Conservation (phyloP, 805 yeast genomes). For the Komagataella ulmi region DNA sequence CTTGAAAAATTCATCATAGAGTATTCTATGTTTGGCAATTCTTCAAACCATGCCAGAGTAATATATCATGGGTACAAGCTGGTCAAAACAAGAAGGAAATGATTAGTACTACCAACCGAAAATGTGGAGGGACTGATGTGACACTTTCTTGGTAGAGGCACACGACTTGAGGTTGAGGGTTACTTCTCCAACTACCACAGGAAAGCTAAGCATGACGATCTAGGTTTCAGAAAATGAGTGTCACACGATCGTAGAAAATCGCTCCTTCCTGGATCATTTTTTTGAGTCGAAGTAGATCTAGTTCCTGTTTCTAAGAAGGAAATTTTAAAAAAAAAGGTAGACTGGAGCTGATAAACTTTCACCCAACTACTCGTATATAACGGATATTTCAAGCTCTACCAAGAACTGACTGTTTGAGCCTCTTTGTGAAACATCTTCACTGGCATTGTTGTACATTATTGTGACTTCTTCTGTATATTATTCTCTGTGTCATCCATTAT, state of each 20-base stretch:
- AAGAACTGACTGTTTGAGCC: background rate
- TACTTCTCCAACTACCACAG: background rate
- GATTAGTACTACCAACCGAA: background rate
- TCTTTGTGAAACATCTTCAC: background rate
- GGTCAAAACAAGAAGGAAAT: background rate
- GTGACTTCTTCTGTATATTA: background rate
- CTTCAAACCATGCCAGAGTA: too few relatives aligned
- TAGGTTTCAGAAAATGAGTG: background rate
- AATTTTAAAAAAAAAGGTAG: background rate
- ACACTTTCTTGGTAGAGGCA: background rate
- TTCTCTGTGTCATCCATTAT: background rate
- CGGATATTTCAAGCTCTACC: background rate
- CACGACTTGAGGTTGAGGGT: background rate
- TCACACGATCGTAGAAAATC: background rate
- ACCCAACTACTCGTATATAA: background rate
- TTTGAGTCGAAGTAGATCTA: background rate
- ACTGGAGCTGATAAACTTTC: background rate
- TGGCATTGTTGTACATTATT: background rate
- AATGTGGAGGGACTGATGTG: background rate
- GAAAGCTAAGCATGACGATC: background rate
- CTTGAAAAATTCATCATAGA: too few relatives aligned
- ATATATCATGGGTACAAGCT: too few relatives aligned
- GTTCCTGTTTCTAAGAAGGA: background rate
- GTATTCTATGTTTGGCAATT: too few relatives aligned
- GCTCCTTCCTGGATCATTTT: background rate